Percentiles rank a stretch among this genome's conserved stretches.
Evolutionary conservation across 176 grass and related monocot genomes (phyloP).

Genomic region (Leersia perrieri): DNA sequence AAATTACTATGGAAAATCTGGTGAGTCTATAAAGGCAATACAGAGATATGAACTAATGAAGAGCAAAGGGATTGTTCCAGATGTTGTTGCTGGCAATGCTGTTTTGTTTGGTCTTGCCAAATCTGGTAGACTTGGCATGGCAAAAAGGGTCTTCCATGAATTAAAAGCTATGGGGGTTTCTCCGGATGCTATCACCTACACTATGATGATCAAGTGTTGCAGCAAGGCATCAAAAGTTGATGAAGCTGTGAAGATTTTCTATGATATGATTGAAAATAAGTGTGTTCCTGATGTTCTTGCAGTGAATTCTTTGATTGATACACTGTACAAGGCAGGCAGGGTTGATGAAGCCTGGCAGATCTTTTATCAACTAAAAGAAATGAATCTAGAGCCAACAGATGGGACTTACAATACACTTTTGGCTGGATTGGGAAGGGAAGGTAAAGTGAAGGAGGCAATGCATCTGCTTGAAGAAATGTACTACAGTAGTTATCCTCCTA

Average conservation of each 20-base stretch:
- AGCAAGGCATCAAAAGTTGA: slow-evolving; percentile 68
- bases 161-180: slow-evolving; percentile 61
- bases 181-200: slow-evolving; percentile 88
- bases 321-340: slow-evolving; percentile 75
- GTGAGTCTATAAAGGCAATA: slow-evolving; percentile 65
- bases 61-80: slow-evolving; percentile 66
- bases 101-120: slow-evolving; percentile 80
- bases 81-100: slow-evolving; percentile 83
- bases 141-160: slow-evolving; percentile 80
- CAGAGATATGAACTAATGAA: slow-evolving; percentile 78
- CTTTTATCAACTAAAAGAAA: slow-evolving; percentile 64
- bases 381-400: slow-evolving; percentile 68
- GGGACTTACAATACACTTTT: slow-evolving; percentile 82
- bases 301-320: slow-evolving; percentile 81
- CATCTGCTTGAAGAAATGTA: slow-evolving; percentile 73
- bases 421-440: slow-evolving; percentile 88
- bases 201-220: slow-evolving; percentile 98
- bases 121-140: slow-evolving; percentile 68
- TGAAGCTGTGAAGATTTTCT: slow-evolving; percentile 72
- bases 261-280: slow-evolving; percentile 72
- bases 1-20: slow-evolving; percentile 81
- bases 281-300: slow-evolving; percentile 65
- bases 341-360: slow-evolving; percentile 78
- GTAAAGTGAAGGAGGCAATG: slow-evolving; percentile 70
- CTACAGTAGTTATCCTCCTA: slow-evolving; percentile 48